Evolutionary conservation across 1,284 basidiomycete genomes (phyloP).

Genomic region (Cryptococcus neoformans): DNA sequence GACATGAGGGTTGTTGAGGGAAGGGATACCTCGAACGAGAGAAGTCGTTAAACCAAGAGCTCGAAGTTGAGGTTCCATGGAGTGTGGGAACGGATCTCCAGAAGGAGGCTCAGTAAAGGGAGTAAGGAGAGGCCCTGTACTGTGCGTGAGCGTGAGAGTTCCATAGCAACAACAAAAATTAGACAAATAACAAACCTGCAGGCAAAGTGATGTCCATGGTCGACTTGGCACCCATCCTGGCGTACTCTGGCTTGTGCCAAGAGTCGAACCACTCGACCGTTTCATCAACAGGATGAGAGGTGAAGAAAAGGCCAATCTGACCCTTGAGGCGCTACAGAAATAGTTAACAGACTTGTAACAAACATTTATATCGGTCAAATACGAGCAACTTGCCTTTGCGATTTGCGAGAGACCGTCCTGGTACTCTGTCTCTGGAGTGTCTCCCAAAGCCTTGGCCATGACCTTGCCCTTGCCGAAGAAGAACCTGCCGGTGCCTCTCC

Average conservation of each 20-base stretch:
- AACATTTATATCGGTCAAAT: too few relatives aligned
- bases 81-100: slow-evolving; percentile 81
- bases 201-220: slow-evolving; percentile 73
- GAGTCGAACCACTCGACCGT: slow-evolving; percentile 93
- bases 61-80: slow-evolving; percentile 93
- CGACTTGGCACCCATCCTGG: slow-evolving; percentile 79
- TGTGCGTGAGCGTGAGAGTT: background rate
- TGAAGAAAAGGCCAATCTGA: slow-evolving; percentile 89
- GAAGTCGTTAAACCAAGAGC: slow-evolving; percentile 84
- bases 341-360: background rate
- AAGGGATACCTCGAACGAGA: slow-evolving; percentile 85
- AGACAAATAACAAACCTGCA: slow-evolving; percentile 49
- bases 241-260: slow-evolving; percentile 87
- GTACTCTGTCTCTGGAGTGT: slow-evolving; percentile 82
- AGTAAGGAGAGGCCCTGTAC: slow-evolving; percentile 52
- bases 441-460: slow-evolving; percentile 94
- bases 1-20: slow-evolving; percentile 71
- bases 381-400: slow-evolving; percentile 63
- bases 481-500: slow-evolving; percentile 90
- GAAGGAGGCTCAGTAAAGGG: slow-evolving; percentile 63
- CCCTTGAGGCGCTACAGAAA: slow-evolving; percentile 76
- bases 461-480: slow-evolving; percentile 91
- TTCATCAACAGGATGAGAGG: slow-evolving; percentile 79
- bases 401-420: slow-evolving; percentile 74
- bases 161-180: background rate